Conservation (phyloP, 2,329 filamentous ascomycete species). For the Tolypocladium ophioglossoides region DNA sequence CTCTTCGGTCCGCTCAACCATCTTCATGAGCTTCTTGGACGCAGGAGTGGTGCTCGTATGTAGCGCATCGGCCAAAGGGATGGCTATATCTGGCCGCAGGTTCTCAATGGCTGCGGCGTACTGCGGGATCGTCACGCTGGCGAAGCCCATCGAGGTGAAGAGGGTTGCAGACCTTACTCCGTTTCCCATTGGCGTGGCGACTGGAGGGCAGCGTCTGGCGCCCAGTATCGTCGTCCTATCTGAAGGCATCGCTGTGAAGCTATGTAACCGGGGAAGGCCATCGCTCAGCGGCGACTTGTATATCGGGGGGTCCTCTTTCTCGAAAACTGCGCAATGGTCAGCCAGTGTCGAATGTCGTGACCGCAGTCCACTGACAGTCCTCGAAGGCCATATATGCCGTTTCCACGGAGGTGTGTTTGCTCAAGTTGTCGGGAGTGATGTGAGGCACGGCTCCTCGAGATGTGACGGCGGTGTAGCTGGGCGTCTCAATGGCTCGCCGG, state of each 20-base stretch:
- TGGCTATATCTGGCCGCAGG: slow-evolving; percentile 70
- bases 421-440: slow-evolving; percentile 73
- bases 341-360: not conserved
- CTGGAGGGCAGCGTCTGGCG: slow-evolving; percentile 66
- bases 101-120: slow-evolving; percentile 55
- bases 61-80: slow-evolving; percentile 65
- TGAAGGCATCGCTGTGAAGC: slow-evolving; percentile 63
- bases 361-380: slow-evolving; percentile 61
- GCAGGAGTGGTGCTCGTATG: slow-evolving; percentile 40
- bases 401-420: slow-evolving; percentile 50
- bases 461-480: slow-evolving; percentile 68
- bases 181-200: slow-evolving; percentile 61
- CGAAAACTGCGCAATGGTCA: slow-evolving; percentile 35
- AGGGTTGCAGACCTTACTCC: slow-evolving; percentile 62
- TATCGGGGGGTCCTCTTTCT: slow-evolving; percentile 40
- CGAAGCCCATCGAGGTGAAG: slow-evolving; percentile 80
- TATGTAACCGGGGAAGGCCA: slow-evolving; percentile 50
- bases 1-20: slow-evolving; percentile 74
- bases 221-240: slow-evolving; percentile 61
- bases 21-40: slow-evolving; percentile 66
- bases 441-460: slow-evolving; percentile 83
- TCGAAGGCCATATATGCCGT: slow-evolving; percentile 78
- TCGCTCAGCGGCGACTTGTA: slow-evolving; percentile 25
- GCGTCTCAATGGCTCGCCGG: slow-evolving; percentile 64
- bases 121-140: slow-evolving; percentile 53